Conservation (phyloP, 768 basidiomycete genomes). For the Rhizopogon vulgaris region DNA sequence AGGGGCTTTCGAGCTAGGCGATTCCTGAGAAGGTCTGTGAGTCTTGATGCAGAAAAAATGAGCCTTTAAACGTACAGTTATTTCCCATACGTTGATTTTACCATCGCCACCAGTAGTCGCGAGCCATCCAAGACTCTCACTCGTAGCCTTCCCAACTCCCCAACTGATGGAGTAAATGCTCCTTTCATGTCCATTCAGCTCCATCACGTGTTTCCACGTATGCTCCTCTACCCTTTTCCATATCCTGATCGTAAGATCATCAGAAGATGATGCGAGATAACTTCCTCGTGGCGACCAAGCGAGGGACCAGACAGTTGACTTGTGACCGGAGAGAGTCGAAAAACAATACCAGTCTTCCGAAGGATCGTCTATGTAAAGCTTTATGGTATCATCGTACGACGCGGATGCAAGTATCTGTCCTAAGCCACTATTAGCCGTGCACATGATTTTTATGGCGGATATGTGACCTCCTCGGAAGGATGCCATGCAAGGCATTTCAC, state of each 20-base stretch:
- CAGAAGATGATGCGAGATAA: slow-evolving; percentile 84
- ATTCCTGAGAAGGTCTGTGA: slow-evolving; percentile 3
- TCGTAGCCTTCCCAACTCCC: slow-evolving; percentile 38
- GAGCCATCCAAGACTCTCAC: slow-evolving; percentile 63
- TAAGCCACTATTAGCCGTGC: slow-evolving; percentile 13
- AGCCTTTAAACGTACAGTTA: slow-evolving; percentile 40
- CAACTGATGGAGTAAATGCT: slow-evolving; percentile 81
- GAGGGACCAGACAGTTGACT: slow-evolving; percentile 88
- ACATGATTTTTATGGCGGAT: slow-evolving; percentile 1
- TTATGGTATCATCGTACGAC: slow-evolving; percentile 96
- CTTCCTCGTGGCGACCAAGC: slow-evolving; percentile 73
- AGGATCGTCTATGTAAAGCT: slow-evolving; percentile 89
- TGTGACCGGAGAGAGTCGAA: slow-evolving; percentile 72
- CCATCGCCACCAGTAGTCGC: slow-evolving; percentile 88
- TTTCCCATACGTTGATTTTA: slow-evolving; percentile 71
- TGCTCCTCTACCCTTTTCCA: slow-evolving; percentile 68
- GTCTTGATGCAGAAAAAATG: background rate
- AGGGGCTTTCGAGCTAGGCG: slow-evolving; percentile 2
- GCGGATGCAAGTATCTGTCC: slow-evolving; percentile 88
- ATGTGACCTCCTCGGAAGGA: slow-evolving; percentile 80
- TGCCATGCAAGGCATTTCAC: slow-evolving; percentile 96
- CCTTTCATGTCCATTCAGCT: slow-evolving; percentile 61
- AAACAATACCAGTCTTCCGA: slow-evolving; percentile 93
- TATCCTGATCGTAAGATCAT: slow-evolving; percentile 76
- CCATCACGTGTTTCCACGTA: slow-evolving; percentile 56